Percentiles rank a stretch among this genome's conserved stretches.
Conservation (phyloP, 352 stramenopile genomes). For the Phytophthora multivora region DNA sequence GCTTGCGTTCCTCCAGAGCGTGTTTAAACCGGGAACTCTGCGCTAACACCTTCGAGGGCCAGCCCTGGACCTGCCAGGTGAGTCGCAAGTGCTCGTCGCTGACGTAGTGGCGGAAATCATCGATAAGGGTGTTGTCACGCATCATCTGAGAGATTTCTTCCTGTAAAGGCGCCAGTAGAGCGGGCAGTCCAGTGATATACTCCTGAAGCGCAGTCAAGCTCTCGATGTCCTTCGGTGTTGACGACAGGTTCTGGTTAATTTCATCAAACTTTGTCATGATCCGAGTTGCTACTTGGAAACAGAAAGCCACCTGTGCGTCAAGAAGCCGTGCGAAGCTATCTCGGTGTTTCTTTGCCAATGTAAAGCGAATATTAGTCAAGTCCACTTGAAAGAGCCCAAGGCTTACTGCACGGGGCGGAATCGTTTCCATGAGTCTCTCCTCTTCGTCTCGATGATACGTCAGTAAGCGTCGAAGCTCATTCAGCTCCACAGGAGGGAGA, state of each 20-base stretch:
- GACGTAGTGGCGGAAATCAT: slow-evolving; percentile 85
- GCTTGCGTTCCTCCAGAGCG: slow-evolving; percentile 81
- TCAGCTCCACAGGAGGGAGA: slow-evolving; percentile 70
- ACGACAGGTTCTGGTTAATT: slow-evolving; percentile 83
- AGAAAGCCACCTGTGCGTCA: slow-evolving; percentile 69
- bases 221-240: slow-evolving; percentile 92
- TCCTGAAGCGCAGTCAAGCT: slow-evolving; percentile 88
- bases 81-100: slow-evolving; percentile 87
- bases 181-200: slow-evolving; percentile 80
- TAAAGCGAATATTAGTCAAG: slow-evolving; percentile 78
- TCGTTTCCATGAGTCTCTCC: slow-evolving; percentile 63
- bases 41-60: slow-evolving; percentile 88
- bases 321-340: slow-evolving; percentile 78
- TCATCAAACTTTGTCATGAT: slow-evolving; percentile 86
- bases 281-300: slow-evolving; percentile 65
- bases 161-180: slow-evolving; percentile 72
- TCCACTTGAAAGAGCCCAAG: slow-evolving; percentile 83
- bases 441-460: slow-evolving; percentile 72
- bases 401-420: slow-evolving; percentile 71
- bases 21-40: slow-evolving; percentile 82
- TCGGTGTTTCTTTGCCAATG: slow-evolving; percentile 76
- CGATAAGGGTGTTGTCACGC: slow-evolving; percentile 77
- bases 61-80: slow-evolving; percentile 91
- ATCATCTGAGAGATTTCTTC: slow-evolving; percentile 86
- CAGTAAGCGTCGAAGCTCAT: slow-evolving; percentile 71